These are phyloP conservation scores for Leccinum fibrillosum DNA, from an alignment of 768 basidiomycete species.

Conservation along the genomic window DNA sequence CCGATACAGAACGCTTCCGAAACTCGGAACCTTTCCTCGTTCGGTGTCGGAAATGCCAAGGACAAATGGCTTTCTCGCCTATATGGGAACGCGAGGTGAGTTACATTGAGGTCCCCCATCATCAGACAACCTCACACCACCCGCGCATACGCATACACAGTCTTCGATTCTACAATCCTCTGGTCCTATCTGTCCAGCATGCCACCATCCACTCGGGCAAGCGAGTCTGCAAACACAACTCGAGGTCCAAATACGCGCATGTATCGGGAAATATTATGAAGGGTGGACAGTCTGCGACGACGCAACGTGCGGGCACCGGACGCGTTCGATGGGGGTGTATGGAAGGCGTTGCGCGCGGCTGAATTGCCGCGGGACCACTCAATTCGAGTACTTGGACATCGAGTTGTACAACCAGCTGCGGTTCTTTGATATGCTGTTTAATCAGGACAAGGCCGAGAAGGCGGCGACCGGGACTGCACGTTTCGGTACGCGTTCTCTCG, in stretches of 20 bases:
- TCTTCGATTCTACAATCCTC: conserved; percentile 57
- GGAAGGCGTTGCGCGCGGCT: conserved; percentile 72
- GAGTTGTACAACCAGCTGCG: conserved; percentile 89
- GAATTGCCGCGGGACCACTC: conserved; percentile 10
- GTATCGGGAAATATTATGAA: conserved; percentile 82
- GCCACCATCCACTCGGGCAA: conserved; percentile 46
- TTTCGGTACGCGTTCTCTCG: conserved; percentile 31
- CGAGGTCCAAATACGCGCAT: conserved; percentile 77
- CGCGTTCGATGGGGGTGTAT: conserved; percentile 94
- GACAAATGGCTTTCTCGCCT: conserved; percentile 52
- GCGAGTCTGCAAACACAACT: conserved; percentile 80
- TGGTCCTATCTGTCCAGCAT: conserved; percentile 72
- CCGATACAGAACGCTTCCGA: conserved; percentile 84
- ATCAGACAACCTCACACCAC: background rate
- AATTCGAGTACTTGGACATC: conserved; percentile 72
- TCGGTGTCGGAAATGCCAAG: conserved; percentile 74
- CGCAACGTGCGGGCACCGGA: conserved; percentile 75
- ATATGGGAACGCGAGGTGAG: conserved; percentile 59
- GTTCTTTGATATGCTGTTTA: conserved; percentile 79
- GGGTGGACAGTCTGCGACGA: conserved; percentile 89
- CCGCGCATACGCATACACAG: conserved; percentile 35
- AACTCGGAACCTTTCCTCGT: conserved; percentile 69
- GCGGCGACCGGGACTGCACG: conserved; percentile 46
- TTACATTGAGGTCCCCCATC: background rate
- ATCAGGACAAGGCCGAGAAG: conserved; percentile 61